Conservation (phyloP, 140 eudicot genomes). For the Bidens hawaiensis region DNA sequence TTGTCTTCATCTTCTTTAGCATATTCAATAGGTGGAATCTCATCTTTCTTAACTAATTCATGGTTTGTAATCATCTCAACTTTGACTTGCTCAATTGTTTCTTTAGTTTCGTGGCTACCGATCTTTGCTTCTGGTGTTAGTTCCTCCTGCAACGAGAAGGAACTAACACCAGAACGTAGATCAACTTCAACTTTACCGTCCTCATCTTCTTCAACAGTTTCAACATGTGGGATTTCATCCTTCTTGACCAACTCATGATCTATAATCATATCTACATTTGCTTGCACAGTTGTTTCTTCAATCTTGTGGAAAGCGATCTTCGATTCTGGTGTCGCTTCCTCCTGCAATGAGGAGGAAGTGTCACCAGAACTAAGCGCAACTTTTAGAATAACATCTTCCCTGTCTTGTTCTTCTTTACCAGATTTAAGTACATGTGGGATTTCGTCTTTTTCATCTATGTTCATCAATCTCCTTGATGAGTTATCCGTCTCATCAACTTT, state of each 20-base stretch:
- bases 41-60: constrained; percentile 5
- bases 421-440: too few relatives aligned
- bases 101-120: constrained; percentile 14
- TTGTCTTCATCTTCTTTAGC: constrained; percentile 12
- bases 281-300: too few relatives aligned
- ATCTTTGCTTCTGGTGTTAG: constrained; percentile 19
- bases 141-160: neutral
- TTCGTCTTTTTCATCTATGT: neutral
- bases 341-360: too few relatives aligned
- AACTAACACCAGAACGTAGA: neutral
- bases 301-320: too few relatives aligned
- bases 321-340: too few relatives aligned
- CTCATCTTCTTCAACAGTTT: constrained; percentile 12
- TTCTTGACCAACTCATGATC: constrained; percentile 10
- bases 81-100: constrained; percentile 9
- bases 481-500: neutral
- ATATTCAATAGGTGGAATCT: neutral
- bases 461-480: neutral
- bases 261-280: neutral
- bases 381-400: too few relatives aligned
- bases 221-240: constrained; percentile 7
- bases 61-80: constrained; percentile 21
- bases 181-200: neutral
- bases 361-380: too few relatives aligned
- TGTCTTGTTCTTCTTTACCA: too few relatives aligned